Evolutionary conservation across 352 stramenopile species (phyloP), one percentile per base, ranked within the genome.

Genomic region (Globisporangium yorkense): DNA sequence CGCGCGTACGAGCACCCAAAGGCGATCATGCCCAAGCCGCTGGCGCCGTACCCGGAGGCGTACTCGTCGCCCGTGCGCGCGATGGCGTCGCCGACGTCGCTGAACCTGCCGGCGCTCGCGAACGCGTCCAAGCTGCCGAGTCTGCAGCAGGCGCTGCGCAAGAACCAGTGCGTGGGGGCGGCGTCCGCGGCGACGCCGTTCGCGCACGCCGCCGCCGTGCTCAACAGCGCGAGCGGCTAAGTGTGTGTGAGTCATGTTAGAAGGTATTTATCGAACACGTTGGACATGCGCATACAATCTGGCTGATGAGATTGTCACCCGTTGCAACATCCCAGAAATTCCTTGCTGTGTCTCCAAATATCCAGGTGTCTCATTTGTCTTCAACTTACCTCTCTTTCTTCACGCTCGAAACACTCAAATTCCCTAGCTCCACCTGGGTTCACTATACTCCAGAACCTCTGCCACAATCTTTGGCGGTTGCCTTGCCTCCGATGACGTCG

Each of bases 91-190:
- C 39, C 43, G 24, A 21, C 54, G 24, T 35, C 46, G 16, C 39
- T 66, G 45, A 66, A 31, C 44, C 39, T 63, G 13, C 31, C 52
- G 6, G 43, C 55, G 51, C 29, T 68, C 6, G 45, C 53, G 12
- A 54, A 43, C 15, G 68, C 54, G 6, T 55, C 57, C 1, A 66
- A 66, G 49, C 69, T 84, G 10, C 74, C 74, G 2, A 84, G 74
- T 60, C 54, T 84, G 27, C 62, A 71, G 37, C 71, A 84, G 61
- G 71, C 67, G 15, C 62, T 84, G 54, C 65, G 62, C 24, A 72
- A 76, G 48, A 74, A 73, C 35, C 58, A 66, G 48, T 62, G 48
- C 44, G 5, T 57, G 37, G 15, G 12, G 9, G 8, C 21, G 12
- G 21, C 27, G 6, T 12, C 29, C n/a, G 20, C 45, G 5, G 20